These are phyloP conservation scores for Craterostigma plantagineum DNA, from an alignment of 257 asterid genomes.

Conservation along the genomic window DNA sequence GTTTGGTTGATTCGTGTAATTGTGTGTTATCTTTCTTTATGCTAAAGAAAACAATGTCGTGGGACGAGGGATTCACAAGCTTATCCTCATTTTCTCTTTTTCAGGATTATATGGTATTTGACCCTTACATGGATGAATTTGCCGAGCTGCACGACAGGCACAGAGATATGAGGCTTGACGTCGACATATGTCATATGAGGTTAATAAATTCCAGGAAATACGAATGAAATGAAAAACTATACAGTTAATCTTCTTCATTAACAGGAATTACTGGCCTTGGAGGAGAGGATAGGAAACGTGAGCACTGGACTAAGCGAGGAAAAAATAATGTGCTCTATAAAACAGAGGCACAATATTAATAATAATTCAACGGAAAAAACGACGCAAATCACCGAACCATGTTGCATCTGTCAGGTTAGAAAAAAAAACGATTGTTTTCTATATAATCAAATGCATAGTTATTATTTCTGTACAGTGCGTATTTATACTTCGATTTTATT, in stretches of 20 bases:
- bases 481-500: not conserved
- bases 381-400: conserved; percentile 33
- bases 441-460: too few species aligned
- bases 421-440: not conserved
- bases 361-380: conserved; percentile 11
- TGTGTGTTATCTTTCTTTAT: too few species aligned
- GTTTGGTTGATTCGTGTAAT: not conserved
- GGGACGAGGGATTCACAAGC: too few species aligned
- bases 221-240: not conserved
- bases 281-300: conserved; percentile 80
- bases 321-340: conserved; percentile 23
- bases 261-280: conserved; percentile 84
- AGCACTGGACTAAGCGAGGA: conserved; percentile 64
- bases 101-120: conserved; percentile 54
- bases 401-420: conserved; percentile 79
- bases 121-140: conserved; percentile 39
- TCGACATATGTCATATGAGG: conserved; percentile 94
- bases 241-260: not conserved
- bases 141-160: conserved; percentile 71
- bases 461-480: too few species aligned
- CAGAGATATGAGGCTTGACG: conserved; percentile 84
- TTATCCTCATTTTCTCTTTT: not conserved
- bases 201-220: conserved; percentile 1
- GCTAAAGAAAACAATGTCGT: too few species aligned
- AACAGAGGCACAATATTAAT: conserved; percentile 23